phyloP scores from a whole-genome alignment of 2,329 filamentous ascomycete species.

The Penicillium sp. region DNA sequence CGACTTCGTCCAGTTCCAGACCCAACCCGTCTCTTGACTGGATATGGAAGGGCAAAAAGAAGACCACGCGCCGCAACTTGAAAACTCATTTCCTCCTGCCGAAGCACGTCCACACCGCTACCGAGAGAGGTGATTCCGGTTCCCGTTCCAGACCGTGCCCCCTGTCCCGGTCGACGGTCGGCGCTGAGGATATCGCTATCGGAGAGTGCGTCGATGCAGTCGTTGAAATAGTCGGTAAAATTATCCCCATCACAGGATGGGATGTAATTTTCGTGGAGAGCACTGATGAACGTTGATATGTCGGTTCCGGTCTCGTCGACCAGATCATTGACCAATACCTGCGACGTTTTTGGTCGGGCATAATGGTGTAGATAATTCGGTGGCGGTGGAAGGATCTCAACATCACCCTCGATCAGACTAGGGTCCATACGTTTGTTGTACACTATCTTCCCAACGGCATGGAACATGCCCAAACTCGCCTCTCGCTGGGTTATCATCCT shows the following conservation, averaged over 20 bases:
- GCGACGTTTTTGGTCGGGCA: constrained; percentile 60
- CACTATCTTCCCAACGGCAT: constrained; percentile 91
- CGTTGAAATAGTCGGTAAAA: constrained; percentile 74
- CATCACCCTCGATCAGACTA: constrained; percentile 33
- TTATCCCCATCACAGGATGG: constrained; percentile 69
- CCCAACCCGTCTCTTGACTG: constrained; percentile 65
- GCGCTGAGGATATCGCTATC: constrained; percentile 82
- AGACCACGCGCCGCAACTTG: constrained; percentile 85
- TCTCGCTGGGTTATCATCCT: constrained; percentile 82
- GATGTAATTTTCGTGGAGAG: constrained; percentile 89
- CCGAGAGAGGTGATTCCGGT: constrained; percentile 54
- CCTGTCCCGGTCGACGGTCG: constrained; percentile 44
- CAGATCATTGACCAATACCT: constrained; percentile 70
- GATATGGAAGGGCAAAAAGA: constrained; percentile 77
- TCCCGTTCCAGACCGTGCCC: constrained; percentile 52
- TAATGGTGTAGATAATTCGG: constrained; percentile 59
- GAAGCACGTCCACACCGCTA: constrained; percentile 60
- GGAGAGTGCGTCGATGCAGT: constrained; percentile 83
- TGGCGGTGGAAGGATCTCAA: constrained; percentile 53
- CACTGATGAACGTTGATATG: constrained; percentile 81
- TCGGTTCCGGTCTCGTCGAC: constrained; percentile 93
- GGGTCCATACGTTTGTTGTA: constrained; percentile 83
- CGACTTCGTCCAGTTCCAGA: constrained; percentile 34
- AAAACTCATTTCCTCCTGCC: constrained; percentile 92
- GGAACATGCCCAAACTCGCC: constrained; percentile 88